Percentiles rank a stretch among this genome's conserved stretches.
phyloP scores from a whole-genome alignment of 768 basidiomycete genomes.

The Phallus indusiatus region DNA sequence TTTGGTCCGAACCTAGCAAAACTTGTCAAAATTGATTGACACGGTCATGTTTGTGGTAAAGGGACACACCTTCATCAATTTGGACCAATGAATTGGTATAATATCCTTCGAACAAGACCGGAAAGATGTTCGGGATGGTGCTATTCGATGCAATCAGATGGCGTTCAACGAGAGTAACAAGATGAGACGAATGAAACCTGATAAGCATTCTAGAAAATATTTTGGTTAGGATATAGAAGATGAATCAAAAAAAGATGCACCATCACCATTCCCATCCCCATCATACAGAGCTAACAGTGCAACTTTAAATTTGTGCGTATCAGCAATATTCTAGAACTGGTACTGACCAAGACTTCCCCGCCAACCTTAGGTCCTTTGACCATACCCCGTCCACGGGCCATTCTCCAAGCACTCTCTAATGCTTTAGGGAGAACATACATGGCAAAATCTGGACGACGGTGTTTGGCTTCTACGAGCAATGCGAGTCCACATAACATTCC shows the following conservation, averaged over 20 bases:
- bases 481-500: constrained; percentile 70
- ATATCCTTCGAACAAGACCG: constrained; percentile 65
- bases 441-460: constrained; percentile 82
- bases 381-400: constrained; percentile 63
- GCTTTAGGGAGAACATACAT: constrained; percentile 89
- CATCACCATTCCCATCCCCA: constrained; percentile 92
- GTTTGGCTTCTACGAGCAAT: constrained; percentile 79
- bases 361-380: constrained; percentile 40
- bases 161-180: no score
- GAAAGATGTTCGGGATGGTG: constrained; percentile 75
- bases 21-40: no score
- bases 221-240: background rate
- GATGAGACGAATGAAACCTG: constrained; percentile 32
- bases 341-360: constrained; percentile 55
- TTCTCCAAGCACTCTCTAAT: constrained; percentile 84
- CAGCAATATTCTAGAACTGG: background rate
- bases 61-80: constrained; percentile 33
- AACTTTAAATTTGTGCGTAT: background rate
- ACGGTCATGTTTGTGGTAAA: no score
- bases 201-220: constrained; percentile 53
- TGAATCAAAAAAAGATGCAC: constrained; percentile 27
- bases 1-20: no score
- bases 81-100: constrained; percentile 87
- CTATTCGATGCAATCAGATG: constrained; percentile 17
- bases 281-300: constrained; percentile 41